These are phyloP conservation scores for Hymenoscyphus occultus DNA, from an alignment of 2,329 filamentous ascomycete species.

Conservation along the genomic window DNA sequence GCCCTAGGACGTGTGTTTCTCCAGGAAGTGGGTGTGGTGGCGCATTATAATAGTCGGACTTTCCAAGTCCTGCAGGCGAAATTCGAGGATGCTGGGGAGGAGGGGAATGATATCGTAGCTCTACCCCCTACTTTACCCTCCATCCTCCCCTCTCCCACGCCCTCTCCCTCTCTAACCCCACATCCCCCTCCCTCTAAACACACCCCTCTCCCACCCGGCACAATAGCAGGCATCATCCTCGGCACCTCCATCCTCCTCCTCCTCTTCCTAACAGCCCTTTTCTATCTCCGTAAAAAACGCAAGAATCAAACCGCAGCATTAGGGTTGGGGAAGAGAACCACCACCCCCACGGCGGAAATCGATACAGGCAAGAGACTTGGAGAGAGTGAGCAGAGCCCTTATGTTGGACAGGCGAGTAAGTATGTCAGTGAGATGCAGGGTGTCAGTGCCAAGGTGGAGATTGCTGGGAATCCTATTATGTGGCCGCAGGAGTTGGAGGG, in stretches of 20 bases:
- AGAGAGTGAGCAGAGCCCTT: slow-evolving; percentile 13
- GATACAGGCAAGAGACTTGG: slow-evolving; percentile 19
- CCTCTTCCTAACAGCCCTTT: slow-evolving; percentile 19
- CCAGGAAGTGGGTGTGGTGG: slow-evolving; percentile 33
- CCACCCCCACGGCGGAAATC: slow-evolving; percentile 19
- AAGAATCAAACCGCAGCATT: background rate
- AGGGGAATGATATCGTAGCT: slow-evolving; percentile 14
- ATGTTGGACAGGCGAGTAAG: slow-evolving; percentile 19
- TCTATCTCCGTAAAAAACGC: slow-evolving; percentile 19
- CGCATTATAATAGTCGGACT: slow-evolving; percentile 31
- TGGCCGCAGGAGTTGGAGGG: slow-evolving; percentile 29
- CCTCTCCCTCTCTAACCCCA: slow-evolving; percentile 1
- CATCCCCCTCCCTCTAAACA: slow-evolving; percentile 1
- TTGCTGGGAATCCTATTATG: slow-evolving; percentile 30
- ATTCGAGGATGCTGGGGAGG: slow-evolving; percentile 17
- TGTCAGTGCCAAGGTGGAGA: slow-evolving; percentile 25
- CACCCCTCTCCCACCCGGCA: slow-evolving; percentile 16
- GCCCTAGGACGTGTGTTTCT: slow-evolving; percentile 33
- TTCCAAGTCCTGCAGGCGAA: slow-evolving; percentile 32
- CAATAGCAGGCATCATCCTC: slow-evolving; percentile 27
- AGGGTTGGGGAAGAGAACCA: background rate
- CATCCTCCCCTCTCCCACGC: background rate
- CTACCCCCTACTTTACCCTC: slow-evolving; percentile 19
- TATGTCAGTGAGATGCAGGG: slow-evolving; percentile 22
- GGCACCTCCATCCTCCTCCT: slow-evolving; percentile 17